A percentile compares a stretch with the other conserved stretches of the same genome.
phyloP scores from a whole-genome alignment of 495 filamentous ascomycete species.

The Penicillium coffeae region DNA sequence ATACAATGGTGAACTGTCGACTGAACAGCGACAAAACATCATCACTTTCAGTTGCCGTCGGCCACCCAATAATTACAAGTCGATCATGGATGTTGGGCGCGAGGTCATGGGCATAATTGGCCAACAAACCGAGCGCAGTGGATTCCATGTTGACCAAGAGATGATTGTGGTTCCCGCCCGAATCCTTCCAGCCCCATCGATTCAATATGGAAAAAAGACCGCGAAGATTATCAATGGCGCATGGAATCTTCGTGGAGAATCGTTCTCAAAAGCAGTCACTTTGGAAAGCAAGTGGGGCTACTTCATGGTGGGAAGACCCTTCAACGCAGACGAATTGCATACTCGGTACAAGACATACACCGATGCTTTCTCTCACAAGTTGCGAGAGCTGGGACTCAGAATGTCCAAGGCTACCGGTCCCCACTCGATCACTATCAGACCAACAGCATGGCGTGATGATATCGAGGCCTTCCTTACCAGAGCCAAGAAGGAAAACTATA shows the following conservation, averaged over 20 bases:
- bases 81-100: constrained; percentile 52
- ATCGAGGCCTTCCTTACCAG: background rate
- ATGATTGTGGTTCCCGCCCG: constrained; percentile 21
- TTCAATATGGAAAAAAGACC: constrained; percentile 10
- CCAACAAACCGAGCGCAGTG: background rate
- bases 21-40: constrained; percentile 55
- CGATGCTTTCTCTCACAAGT: background rate
- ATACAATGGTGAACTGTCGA: constrained; percentile 45
- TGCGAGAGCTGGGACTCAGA: background rate
- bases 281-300: background rate
- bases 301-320: background rate
- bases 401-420: background rate
- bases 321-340: no score
- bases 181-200: constrained; percentile 9
- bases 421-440: no score
- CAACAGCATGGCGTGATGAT: background rate
- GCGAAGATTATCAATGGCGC: constrained; percentile 1
- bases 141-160: background rate
- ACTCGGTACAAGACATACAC: background rate
- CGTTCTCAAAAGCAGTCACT: constrained; percentile 5
- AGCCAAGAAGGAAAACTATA: background rate
- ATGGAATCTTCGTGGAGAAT: constrained; percentile 17
- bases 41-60: constrained; percentile 60
- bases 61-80: constrained; percentile 58
- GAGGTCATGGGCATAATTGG: constrained; percentile 41